These are phyloP conservation scores for Rhinocladiella similis DNA, from an alignment of 2,329 filamentous ascomycete species.

Conservation along the genomic window DNA sequence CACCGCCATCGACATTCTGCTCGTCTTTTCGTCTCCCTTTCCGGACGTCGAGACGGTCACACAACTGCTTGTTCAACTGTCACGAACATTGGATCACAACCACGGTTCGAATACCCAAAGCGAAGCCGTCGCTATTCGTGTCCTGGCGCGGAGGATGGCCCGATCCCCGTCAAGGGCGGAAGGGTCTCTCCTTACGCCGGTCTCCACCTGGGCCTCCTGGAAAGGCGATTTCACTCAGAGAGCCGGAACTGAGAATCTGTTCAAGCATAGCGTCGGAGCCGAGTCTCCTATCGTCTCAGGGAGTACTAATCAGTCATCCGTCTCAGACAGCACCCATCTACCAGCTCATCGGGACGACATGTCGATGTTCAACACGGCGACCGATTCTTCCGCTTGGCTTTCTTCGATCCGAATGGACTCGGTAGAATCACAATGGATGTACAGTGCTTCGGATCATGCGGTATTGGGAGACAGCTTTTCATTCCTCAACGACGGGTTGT, in stretches of 20 bases:
- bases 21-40: slow-evolving; percentile 11
- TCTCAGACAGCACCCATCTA: no score
- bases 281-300: no score
- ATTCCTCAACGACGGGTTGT: slow-evolving; percentile 9
- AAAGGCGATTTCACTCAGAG: background rate
- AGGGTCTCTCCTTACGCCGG: background rate
- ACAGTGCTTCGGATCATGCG: slow-evolving; percentile 4
- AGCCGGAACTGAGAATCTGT: background rate
- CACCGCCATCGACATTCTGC: slow-evolving; percentile 10
- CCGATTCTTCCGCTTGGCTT: slow-evolving; percentile 9
- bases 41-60: slow-evolving; percentile 10
- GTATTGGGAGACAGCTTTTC: slow-evolving; percentile 9
- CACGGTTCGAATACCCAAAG: slow-evolving; percentile 12
- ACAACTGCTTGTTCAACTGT: slow-evolving; percentile 11
- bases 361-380: no score
- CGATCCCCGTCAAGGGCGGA: slow-evolving; percentile 1
- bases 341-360: no score
- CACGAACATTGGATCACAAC: slow-evolving; percentile 9
- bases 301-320: no score
- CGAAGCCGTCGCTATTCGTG: slow-evolving; percentile 10
- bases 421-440: background rate
- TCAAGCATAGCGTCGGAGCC: no score
- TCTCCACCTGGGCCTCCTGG: background rate
- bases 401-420: background rate
- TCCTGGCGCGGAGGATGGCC: slow-evolving; percentile 9